phyloP scores from a whole-genome alignment of 805 yeast genomes.

The Hemisphaericaspora nanyangensis region DNA sequence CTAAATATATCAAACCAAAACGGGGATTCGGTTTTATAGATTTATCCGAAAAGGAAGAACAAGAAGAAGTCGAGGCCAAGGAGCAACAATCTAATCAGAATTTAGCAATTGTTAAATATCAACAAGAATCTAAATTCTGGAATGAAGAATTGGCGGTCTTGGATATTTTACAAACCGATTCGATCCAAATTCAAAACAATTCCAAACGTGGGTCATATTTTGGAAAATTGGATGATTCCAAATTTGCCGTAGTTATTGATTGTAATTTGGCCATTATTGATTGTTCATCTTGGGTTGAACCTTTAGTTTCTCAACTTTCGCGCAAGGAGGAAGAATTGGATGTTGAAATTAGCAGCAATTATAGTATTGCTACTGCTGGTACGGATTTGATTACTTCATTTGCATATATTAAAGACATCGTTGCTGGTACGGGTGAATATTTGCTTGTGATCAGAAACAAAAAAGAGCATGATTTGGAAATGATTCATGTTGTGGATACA shows the following conservation, averaged over 20 bases:
- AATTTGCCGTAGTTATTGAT: slow-evolving; percentile 6
- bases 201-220: slow-evolving; percentile 2
- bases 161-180: slow-evolving; percentile 15
- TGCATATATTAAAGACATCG: slow-evolving; percentile 20
- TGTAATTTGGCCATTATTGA: slow-evolving; percentile 12
- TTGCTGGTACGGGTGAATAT: slow-evolving; percentile 26
- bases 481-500: slow-evolving; percentile 11
- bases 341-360: slow-evolving; percentile 2
- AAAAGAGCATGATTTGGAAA: slow-evolving; percentile 9
- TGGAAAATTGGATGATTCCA: slow-evolving; percentile 2
- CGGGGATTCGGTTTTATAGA: slow-evolving; percentile 30
- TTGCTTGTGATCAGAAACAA: slow-evolving; percentile 14
- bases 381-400: slow-evolving; percentile 8
- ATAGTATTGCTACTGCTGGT: slow-evolving; percentile 6
- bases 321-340: not conserved
- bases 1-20: slow-evolving; percentile 16
- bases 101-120: not conserved
- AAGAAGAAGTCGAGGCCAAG: slow-evolving; percentile 2
- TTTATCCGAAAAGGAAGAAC: slow-evolving; percentile 9
- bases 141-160: slow-evolving; percentile 9
- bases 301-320: slow-evolving; percentile 6
- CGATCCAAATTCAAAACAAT: slow-evolving; percentile 1
- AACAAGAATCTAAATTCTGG: slow-evolving; percentile 11
- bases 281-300: slow-evolving; percentile 14
- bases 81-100: not conserved